Percentiles rank a stretch among this genome's conserved stretches.
phyloP scores from a whole-genome alignment of 2,329 filamentous ascomycete species.

The Ascochyta rabiei region DNA sequence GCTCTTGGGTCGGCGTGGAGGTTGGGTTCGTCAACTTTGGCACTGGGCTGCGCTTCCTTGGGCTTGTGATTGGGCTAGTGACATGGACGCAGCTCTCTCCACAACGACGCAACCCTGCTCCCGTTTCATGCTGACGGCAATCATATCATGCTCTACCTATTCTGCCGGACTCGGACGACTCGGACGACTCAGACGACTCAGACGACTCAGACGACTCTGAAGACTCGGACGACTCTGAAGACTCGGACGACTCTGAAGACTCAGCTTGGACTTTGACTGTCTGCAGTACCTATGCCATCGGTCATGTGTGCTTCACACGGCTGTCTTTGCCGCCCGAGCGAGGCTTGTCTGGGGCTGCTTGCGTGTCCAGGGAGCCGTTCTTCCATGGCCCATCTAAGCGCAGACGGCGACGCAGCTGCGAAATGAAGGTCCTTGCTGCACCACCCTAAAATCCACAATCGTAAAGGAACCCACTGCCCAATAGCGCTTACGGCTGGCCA shows the following conservation, averaged over 20 bases:
- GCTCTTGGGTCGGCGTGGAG: slow-evolving; percentile 15
- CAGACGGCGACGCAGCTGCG: slow-evolving; percentile 13
- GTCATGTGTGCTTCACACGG: neutral
- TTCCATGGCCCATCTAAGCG: slow-evolving; percentile 8
- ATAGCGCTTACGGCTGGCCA: neutral
- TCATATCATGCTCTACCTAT: neutral
- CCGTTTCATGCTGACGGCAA: slow-evolving; percentile 12
- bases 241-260: no score
- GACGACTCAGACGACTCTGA: no score
- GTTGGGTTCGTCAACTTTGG: slow-evolving; percentile 19
- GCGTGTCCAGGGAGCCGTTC: slow-evolving; percentile 3
- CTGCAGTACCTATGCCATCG: neutral
- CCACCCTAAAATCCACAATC: slow-evolving; percentile 2
- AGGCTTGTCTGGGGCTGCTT: slow-evolving; percentile 7
- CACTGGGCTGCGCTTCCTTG: slow-evolving; percentile 17
- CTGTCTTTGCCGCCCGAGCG: slow-evolving; percentile 5
- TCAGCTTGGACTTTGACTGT: neutral
- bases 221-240: no score
- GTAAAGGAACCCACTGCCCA: neutral
- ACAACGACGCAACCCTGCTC: slow-evolving; percentile 14
- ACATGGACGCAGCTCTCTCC: slow-evolving; percentile 17
- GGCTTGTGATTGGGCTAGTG: slow-evolving; percentile 13
- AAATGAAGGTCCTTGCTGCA: slow-evolving; percentile 14
- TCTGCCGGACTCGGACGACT: no score
- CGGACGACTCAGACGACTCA: no score